Evolutionary conservation across 768 basidiomycete species (phyloP).

Genomic region (Rhizopogon salebrosus): DNA sequence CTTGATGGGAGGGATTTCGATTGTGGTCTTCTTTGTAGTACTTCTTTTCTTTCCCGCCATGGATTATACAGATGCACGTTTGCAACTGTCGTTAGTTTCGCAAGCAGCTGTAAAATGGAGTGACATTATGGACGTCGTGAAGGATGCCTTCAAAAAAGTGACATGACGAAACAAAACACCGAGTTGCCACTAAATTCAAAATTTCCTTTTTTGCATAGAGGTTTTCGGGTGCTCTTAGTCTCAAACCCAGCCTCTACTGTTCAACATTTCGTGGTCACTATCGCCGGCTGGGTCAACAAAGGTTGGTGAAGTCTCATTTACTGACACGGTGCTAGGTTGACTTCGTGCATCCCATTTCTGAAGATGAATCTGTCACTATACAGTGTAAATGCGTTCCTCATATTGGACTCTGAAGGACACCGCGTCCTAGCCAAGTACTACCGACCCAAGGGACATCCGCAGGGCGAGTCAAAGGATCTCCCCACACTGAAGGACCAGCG

Average conservation of each 20-base stretch:
- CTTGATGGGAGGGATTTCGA: too few species aligned
- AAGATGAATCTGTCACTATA: conserved; percentile 80
- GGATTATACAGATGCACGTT: too few species aligned
- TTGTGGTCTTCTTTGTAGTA: too few species aligned
- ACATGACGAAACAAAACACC: not conserved
- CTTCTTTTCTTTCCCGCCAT: too few species aligned
- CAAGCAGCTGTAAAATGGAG: too few species aligned
- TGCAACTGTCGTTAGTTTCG: too few species aligned
- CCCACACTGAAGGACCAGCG: conserved; percentile 86
- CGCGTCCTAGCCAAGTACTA: conserved; percentile 97
- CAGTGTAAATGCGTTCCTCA: conserved; percentile 79
- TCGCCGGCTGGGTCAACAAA: not conserved
- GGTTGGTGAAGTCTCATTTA: not conserved
- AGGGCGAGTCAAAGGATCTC: conserved; percentile 59
- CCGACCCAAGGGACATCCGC: conserved; percentile 59
- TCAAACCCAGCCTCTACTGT: too few species aligned
- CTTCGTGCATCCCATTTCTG: not conserved
- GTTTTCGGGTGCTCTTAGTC: too few species aligned
- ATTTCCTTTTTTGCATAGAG: conserved; percentile 15
- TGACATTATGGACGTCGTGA: conserved; percentile 16
- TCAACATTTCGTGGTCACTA: not conserved
- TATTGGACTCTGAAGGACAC: conserved; percentile 93
- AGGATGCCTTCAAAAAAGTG: conserved; percentile 1
- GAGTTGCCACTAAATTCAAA: conserved; percentile 10
- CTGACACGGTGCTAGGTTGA: not conserved